phyloP scores from a whole-genome alignment of 75 land plant species.

The Picea glauca region DNA sequence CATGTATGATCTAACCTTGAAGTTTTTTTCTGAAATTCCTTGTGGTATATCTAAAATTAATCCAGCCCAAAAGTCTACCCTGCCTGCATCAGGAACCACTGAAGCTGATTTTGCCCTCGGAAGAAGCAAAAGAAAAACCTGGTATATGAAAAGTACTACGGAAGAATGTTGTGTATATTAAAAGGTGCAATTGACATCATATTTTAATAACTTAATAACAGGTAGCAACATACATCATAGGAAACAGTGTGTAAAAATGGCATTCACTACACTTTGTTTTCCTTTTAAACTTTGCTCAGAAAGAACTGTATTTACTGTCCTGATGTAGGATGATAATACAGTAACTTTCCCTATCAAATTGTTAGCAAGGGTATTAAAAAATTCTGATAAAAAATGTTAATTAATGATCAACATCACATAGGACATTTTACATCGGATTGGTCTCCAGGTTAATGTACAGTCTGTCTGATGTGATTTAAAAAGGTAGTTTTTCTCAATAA shows the following conservation, averaged over 20 bases:
- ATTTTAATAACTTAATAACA: background rate
- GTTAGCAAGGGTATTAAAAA: background rate
- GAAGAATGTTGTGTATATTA: background rate
- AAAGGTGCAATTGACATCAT: background rate
- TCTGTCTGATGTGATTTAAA: background rate
- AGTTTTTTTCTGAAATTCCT: background rate
- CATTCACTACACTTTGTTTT: too few relatives aligned
- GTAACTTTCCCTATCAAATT: background rate
- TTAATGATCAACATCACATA: background rate
- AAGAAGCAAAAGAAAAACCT: background rate
- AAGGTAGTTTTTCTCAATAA: background rate
- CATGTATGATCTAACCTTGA: background rate
- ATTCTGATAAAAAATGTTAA: background rate
- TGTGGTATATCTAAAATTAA: background rate
- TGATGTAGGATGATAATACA: too few relatives aligned
- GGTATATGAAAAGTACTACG: background rate
- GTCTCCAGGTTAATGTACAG: background rate
- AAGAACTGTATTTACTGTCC: too few relatives aligned
- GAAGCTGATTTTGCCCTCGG: too few relatives aligned
- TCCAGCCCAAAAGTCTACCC: background rate
- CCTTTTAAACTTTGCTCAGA: too few relatives aligned
- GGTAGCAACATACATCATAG: too few relatives aligned
- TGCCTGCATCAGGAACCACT: too few relatives aligned
- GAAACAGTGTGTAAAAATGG: too few relatives aligned
- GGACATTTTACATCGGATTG: background rate